Evolutionary conservation across 768 basidiomycete species (phyloP), one percentile per base, ranked within the genome.

Genomic region (Coprinopsis strossmayeri): DNA sequence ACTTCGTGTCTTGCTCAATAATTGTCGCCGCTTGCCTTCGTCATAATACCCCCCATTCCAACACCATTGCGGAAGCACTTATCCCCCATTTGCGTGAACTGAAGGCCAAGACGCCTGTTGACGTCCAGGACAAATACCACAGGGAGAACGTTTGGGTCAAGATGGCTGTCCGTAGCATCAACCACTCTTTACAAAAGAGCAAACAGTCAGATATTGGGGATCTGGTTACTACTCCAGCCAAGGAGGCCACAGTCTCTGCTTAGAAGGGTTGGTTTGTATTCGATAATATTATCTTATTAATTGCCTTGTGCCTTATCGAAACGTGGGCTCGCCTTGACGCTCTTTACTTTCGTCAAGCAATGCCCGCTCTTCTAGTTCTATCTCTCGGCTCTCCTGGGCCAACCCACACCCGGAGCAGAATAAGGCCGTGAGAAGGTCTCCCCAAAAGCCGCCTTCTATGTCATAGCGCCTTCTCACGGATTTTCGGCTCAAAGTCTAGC

Each of bases 1-100:
- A 87, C 61, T 69, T 79, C 17, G 63, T 76, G 15, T 75, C 74
- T 10, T 79, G 74, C 39, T 67, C 82, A 2, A 72, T 85, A 65
- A 62, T 86, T 52, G 65, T 75, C 30, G 65, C 71, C 2, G 79
- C 81, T 5, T 84, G 79, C 61, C 69, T 76, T 54, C 71, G 71
- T 45, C 66, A 76, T 53, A 60, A 61, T 12, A 67, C 68, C 2
- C 56, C 62, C n/a, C 66, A 70, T 24, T 69, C 73, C 1, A 51
- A 60, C 27, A 46, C 62, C 13, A 62, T 80, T 17, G 76, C 73
- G 1, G 57, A 64, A 12, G 64, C 65, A 12, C 63, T 82, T 27
- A 58, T 77, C 15, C 64, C 70, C 0, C 63, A 68, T 13, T 67
- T 81, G 7, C 57, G 50, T n/a, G 1, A 51, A 27, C 17, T 51